Percentiles rank a stretch among this genome's conserved stretches.
Conservation (phyloP, 495 filamentous ascomycete species). For the Penicillium subrubescens region DNA sequence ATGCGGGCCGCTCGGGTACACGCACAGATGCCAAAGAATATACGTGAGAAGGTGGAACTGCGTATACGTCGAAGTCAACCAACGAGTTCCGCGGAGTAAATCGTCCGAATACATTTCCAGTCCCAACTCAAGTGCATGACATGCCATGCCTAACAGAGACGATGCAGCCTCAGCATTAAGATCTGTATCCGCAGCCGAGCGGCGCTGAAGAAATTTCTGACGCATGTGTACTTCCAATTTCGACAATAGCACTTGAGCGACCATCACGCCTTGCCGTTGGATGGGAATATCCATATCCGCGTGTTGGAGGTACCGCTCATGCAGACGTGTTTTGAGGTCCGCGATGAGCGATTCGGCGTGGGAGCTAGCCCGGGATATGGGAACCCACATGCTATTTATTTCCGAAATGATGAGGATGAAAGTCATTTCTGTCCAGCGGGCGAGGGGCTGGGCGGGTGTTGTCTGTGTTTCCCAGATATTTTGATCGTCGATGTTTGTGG, state of each 20-base stretch:
- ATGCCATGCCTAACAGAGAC: slow-evolving; percentile 22
- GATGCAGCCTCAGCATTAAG: slow-evolving; percentile 8
- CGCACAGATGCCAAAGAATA: slow-evolving; percentile 36
- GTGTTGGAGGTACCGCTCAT: slow-evolving; percentile 28
- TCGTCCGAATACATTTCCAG: slow-evolving; percentile 29
- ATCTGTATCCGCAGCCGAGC: slow-evolving; percentile 5
- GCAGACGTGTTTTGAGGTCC: slow-evolving; percentile 22
- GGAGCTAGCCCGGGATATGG: slow-evolving; percentile 10
- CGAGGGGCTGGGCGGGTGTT: slow-evolving; percentile 6
- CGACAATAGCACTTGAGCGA: slow-evolving; percentile 23
- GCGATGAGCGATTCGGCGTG: slow-evolving; percentile 20
- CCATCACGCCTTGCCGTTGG: slow-evolving; percentile 29
- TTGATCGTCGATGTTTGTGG: slow-evolving; percentile 34
- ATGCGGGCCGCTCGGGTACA: slow-evolving; percentile 20
- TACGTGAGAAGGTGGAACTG: slow-evolving; percentile 37
- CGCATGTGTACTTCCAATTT: slow-evolving; percentile 32
- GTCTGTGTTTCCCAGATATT: slow-evolving; percentile 14
- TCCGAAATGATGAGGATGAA: slow-evolving; percentile 40
- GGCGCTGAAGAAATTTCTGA: slow-evolving; percentile 26
- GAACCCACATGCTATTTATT: slow-evolving; percentile 19
- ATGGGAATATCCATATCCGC: slow-evolving; percentile 36
- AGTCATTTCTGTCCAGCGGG: slow-evolving; percentile 33
- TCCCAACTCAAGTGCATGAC: slow-evolving; percentile 22
- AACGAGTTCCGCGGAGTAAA: slow-evolving; percentile 31
- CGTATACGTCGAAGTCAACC: slow-evolving; percentile 31